These are phyloP conservation scores for Penicillium sp. DNA, from an alignment of 2,329 filamentous ascomycete species.

Conservation along the genomic window DNA sequence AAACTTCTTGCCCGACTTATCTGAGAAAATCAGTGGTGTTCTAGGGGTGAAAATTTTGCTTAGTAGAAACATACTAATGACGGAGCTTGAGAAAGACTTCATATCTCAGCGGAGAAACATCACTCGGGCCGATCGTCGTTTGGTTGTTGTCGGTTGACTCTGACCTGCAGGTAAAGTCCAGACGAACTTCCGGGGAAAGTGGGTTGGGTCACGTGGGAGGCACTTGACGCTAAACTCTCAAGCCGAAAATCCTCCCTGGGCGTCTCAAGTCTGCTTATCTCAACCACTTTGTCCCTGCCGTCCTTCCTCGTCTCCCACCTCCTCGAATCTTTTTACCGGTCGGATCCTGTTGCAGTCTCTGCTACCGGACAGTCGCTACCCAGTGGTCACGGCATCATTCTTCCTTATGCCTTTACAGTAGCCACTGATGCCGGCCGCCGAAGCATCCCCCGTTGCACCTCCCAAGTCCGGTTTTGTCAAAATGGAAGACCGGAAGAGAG, in stretches of 20 bases:
- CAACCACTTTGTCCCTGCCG: conserved; percentile 33
- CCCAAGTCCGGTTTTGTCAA: conserved; percentile 80
- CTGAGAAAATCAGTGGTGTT: conserved; percentile 31
- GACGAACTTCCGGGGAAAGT: conserved; percentile 35
- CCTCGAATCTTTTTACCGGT: conserved; percentile 20
- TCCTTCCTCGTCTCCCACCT: conserved; percentile 26
- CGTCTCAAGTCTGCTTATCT: conserved; percentile 37
- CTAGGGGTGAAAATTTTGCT: conserved; percentile 9
- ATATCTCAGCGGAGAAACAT: conserved; percentile 34
- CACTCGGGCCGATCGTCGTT: conserved; percentile 21
- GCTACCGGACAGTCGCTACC: conserved; percentile 38
- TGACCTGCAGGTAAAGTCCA: conserved; percentile 30
- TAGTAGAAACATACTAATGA: conserved; percentile 50
- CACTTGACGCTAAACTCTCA: conserved; percentile 41
- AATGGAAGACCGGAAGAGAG: conserved; percentile 99
- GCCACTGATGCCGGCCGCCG: conserved; percentile 87
- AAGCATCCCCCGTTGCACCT: conserved; percentile 73
- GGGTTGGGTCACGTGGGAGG: conserved; percentile 43
- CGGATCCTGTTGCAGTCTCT: conserved; percentile 34
- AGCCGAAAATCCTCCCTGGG: conserved; percentile 50
- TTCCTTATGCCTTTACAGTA: conserved; percentile 46
- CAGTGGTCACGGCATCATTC: conserved; percentile 39
- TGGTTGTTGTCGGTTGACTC: conserved; percentile 8
- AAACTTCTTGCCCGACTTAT: conserved; percentile 77
- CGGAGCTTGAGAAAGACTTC: conserved; percentile 60